These are phyloP conservation scores for Hyaloscypha finlandica DNA, from an alignment of 495 filamentous ascomycete species.

Conservation along the genomic window DNA sequence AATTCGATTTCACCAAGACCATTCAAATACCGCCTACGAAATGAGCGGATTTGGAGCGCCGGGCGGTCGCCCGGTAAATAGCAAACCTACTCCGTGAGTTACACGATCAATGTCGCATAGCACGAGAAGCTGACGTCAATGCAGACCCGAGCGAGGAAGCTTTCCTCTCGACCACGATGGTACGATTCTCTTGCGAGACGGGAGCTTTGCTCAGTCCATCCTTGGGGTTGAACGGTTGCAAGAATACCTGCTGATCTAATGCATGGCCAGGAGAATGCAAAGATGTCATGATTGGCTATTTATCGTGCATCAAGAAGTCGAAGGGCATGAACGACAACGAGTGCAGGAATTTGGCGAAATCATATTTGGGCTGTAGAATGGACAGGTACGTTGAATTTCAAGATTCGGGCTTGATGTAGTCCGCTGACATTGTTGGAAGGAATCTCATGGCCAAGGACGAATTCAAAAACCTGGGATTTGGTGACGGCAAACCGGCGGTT, in stretches of 20 bases:
- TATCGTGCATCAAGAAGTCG: conserved; percentile 78
- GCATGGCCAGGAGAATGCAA: conserved; percentile 81
- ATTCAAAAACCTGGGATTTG: conserved; percentile 88
- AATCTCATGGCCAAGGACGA: conserved; percentile 95
- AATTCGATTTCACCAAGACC: background rate
- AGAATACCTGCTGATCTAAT: conserved; percentile 13
- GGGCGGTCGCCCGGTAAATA: conserved; percentile 65
- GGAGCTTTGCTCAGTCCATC: background rate
- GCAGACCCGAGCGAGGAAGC: conserved; percentile 88
- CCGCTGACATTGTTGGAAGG: conserved; percentile 43
- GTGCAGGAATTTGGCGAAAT: conserved; percentile 82
- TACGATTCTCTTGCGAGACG: conserved; percentile 39
- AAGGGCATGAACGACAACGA: conserved; percentile 82
- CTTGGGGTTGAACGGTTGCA: background rate
- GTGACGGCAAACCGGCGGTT: conserved; percentile 46
- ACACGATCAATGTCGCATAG: background rate
- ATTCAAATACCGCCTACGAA: background rate
- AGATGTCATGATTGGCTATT: conserved; percentile 76
- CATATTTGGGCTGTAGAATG: conserved; percentile 90
- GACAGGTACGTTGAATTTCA: conserved; percentile 66
- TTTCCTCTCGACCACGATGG: conserved; percentile 97
- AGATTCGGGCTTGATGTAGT: background rate
- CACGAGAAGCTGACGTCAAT: conserved; percentile 18
- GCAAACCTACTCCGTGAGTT: conserved; percentile 78
- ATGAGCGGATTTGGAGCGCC: conserved; percentile 73